Base-by-base conservation (phyloP, 495 filamentous ascomycete species). In the Trichoderma asperelloides region DNA sequence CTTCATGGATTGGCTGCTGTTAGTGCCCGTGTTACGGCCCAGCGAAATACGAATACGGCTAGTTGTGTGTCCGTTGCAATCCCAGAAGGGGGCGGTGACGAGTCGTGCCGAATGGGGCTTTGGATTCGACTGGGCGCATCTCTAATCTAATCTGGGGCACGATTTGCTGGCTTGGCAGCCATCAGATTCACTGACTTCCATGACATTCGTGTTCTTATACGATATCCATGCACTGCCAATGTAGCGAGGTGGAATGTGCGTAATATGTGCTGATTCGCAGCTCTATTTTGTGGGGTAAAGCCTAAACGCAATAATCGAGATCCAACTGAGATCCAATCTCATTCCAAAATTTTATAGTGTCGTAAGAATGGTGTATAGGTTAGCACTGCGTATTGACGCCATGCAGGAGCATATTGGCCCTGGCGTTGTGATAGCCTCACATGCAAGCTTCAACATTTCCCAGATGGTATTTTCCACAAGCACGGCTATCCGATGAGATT, bases 271-370 rank as follows among this genome's bases (percentile, higher is more conserved):
- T 47, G 4, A 60, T 27, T 60, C 23, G 21, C 55, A 60, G 23
- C 55, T 60, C n/a, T 60, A 60, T 60, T 60, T 15, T 30, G 55
- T 60, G 55, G 55, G 25, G 55, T 28, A 28, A 55, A 55, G 25
- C 23, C 3, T 6, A 16, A 15, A 28, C 15, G 55, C 8, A 12
- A 60, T 15, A 33, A 27, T 51, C 47, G 3, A 25, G n/a, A 23
- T 51, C 16, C 9, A 21, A 21, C 18, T 6, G 16, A 15, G 41
- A 18, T 23, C 21, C 7, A 8, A 8, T 18, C 47, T 45, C 41
- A 12, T 40, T 40, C 12, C 11, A 45, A 4, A 37, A 7, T 3
- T 37, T 37, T 37, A 8, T 37, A 37, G 33, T 8, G 33, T 7
- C 2, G 33, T 7, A 0, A 7, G 2, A 37, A 8, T 37, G 33